A percentile compares a stretch with the other conserved stretches of the same genome.
These are phyloP conservation scores for Clitoria ternatea DNA, from an alignment of 306 rosid species.

Conservation along the genomic window DNA sequence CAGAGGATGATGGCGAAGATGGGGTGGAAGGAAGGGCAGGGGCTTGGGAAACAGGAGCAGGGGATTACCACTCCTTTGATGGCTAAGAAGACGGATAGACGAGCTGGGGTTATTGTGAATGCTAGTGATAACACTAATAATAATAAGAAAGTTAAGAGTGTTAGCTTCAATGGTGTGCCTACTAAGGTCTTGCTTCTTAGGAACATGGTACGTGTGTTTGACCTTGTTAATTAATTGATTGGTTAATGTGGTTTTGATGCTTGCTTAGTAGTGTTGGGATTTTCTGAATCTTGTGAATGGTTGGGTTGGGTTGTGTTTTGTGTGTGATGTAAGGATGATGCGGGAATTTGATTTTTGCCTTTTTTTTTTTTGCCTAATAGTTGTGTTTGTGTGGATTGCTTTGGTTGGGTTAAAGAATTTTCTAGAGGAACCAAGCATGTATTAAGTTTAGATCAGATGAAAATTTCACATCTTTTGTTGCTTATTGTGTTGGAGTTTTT, in stretches of 20 bases:
- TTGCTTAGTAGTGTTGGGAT: neutral
- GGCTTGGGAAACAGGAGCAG: conserved; percentile 95
- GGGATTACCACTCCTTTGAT: conserved; percentile 96
- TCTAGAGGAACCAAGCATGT: neutral
- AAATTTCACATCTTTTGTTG: neutral
- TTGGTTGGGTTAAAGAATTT: neutral
- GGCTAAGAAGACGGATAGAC: conserved; percentile 92
- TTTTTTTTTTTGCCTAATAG: neutral
- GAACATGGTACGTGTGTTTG: conserved; percentile 73
- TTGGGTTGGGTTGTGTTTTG: neutral
- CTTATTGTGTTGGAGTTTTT: neutral
- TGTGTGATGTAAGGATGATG: neutral
- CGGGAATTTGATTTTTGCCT: neutral
- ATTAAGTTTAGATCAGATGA: neutral
- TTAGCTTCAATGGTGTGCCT: conserved; percentile 67
- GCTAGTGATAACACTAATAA: conserved; percentile 72
- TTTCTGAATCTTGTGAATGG: neutral
- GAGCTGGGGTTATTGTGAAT: conserved; percentile 97
- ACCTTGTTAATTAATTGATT: neutral
- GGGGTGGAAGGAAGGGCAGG: conserved; percentile 99
- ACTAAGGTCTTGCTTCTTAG: conserved; percentile 83
- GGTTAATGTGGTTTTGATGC: neutral
- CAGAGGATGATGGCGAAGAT: conserved; percentile 99
- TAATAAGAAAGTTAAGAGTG: conserved; percentile 87
- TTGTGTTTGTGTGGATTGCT: neutral